Evolutionary conservation across 345 rosid species (phyloP), one percentile per base, ranked within the genome.

Genomic region (Acer yangbiense): DNA sequence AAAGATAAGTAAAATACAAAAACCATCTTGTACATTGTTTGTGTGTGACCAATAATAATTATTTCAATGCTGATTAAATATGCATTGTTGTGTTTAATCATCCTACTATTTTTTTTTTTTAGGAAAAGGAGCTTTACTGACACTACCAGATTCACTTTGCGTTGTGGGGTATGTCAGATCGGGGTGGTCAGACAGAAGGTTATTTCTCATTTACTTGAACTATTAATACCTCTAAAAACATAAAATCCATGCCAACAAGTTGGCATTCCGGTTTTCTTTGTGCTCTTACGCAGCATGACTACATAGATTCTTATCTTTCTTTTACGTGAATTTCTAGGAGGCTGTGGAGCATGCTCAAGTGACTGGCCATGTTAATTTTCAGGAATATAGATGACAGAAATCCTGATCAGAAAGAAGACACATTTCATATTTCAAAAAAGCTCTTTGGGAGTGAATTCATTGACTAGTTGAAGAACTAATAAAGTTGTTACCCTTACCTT

Each of bases 181-280:
- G 98, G 98, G 17, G 90, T 96, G 1, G 43, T 96, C 23, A 97
- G 99, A 69, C 92, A 94, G 86, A 92, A 96, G 97, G 99, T 92
- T 9, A 55, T 69, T 58, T 6, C 39, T 44, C 48, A 13, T 27
- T 29, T 2, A 23, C 27, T 8, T 13, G 1, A 44, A 21, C 12
- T 9, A 1, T n/a, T 6, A 64, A 66, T 29, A 6, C 13, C 50
- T 12, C 1, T n/a, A 18, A 14, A 57, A 39, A 25, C 41, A 29
- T 7, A 14, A 13, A 57, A 39, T 5, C 5, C 16, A 2, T 13
- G 8, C 4, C n/a, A 54, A 17, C 9, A 32, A 32, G 13, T 5
- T 1, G 29, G 9, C 18, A 18, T 27, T 13, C 3, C 11, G 17
- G 50, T 4, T 20, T 32, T 67, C 65, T 32, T 32, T 14, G 17